These are phyloP conservation scores for Hymenoscyphus albidus DNA, from an alignment of 2,329 filamentous ascomycete genomes.

Conservation along the genomic window DNA sequence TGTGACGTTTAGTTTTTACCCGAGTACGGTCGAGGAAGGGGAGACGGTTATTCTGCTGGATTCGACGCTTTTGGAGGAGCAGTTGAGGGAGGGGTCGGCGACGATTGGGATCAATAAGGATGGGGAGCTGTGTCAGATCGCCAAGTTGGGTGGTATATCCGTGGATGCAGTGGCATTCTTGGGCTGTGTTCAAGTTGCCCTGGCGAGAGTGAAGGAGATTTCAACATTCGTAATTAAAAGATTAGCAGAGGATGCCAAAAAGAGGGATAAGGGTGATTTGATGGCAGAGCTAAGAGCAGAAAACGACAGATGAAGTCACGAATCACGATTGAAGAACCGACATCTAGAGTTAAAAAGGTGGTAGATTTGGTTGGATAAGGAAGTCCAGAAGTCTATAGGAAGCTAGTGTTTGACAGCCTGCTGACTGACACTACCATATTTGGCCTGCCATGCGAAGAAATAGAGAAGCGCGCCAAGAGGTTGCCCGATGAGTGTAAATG, in stretches of 20 bases:
- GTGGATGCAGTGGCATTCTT: slow-evolving; percentile 77
- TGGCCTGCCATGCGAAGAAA: slow-evolving; percentile 98
- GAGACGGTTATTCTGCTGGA: slow-evolving; percentile 71
- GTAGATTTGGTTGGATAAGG: slow-evolving; percentile 1
- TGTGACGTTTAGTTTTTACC: slow-evolving; percentile 81
- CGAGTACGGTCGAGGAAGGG: slow-evolving; percentile 52
- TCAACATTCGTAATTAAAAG: slow-evolving; percentile 68
- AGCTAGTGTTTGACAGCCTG: slow-evolving; percentile 11
- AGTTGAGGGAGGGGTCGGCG: slow-evolving; percentile 67
- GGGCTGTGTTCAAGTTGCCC: slow-evolving; percentile 68
- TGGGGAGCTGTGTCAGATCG: slow-evolving; percentile 45
- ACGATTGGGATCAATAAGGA: slow-evolving; percentile 59
- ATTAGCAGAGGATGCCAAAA: slow-evolving; percentile 73
- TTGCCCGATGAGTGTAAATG: slow-evolving; percentile 92
- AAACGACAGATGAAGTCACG: slow-evolving; percentile 60
- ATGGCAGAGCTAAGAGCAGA: slow-evolving; percentile 77
- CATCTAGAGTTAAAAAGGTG: neutral
- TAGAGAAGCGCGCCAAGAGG: slow-evolving; percentile 89
- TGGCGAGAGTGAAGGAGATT: slow-evolving; percentile 77
- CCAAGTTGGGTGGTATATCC: slow-evolving; percentile 81
- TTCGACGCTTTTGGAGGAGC: slow-evolving; percentile 70
- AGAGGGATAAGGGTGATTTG: slow-evolving; percentile 72
- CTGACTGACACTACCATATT: slow-evolving; percentile 77
- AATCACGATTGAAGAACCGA: neutral
- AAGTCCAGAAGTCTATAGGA: slow-evolving; percentile 1